Evolutionary conservation across 2,329 filamentous ascomycete genomes (phyloP), one percentile per base, ranked within the genome.

Genomic region (Cercospora zeae-maydis): DNA sequence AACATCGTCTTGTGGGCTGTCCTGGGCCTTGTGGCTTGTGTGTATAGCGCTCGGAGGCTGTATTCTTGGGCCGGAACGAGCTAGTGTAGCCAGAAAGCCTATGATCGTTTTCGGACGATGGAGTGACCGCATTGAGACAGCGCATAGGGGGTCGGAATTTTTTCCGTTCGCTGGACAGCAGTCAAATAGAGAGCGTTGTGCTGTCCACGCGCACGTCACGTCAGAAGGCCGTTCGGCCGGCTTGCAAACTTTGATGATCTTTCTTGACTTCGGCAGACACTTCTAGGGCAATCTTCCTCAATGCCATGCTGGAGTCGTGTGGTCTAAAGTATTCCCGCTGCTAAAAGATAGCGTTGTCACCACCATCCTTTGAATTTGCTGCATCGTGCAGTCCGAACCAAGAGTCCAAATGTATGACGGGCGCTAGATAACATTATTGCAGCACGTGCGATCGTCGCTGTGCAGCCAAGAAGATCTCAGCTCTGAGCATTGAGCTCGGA

Each of bases 1-100:
- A 77, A 75, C 1, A 71, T 89, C 69, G 77, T 76, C 8, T 70
- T 80, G 16, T 67, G 77, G 30, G 67, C 71, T 4, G 67, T 70
- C 9, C 51, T 73, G 9, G 68, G 62, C 8, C 42, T 70, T 10
- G 47, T 69, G 31, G 66, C 54, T 14, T 55, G 67, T 54, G 59
- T 54, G 31, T 72, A 69, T 62, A 63, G 65, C 36, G 55, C 62
- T 24, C 60, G 68, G 49, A 65, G 63, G 4, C 42, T 68, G 62
- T 72, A 68, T 64, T 59, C 54, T 53, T 72, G 69, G 69, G 31
- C 49, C 47, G 21, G 21, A n/a, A 31, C 24, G 14, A 10, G 37
- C 37, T 42, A 42, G 37, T 8, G n/a, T 9, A 39, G n/a, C 5
- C 16, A 9, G 36, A 39, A 39, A 39, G 37, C 37, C n/a, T 39